A percentile compares a stretch with the other conserved stretches of the same genome.
Evolutionary conservation across 768 basidiomycete species (phyloP).

Genomic region (Dioszegia aurantiaca): DNA sequence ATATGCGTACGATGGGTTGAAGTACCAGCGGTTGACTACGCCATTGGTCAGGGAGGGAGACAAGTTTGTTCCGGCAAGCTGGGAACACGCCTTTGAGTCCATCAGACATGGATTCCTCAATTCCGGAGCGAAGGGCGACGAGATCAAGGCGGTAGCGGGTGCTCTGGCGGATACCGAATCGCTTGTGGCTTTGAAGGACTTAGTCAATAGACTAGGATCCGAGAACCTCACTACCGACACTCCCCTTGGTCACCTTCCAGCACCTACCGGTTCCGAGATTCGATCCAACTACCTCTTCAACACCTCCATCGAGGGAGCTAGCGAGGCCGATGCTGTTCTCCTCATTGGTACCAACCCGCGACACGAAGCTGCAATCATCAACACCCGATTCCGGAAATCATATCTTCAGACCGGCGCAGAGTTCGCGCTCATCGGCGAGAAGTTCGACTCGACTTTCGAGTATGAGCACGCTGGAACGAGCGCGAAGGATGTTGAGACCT

Average conservation of each 20-base stretch:
- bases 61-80: constrained; percentile 81
- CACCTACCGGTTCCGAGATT: constrained; percentile 78
- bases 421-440: constrained; percentile 83
- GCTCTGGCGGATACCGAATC: constrained; percentile 91
- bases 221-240: constrained; percentile 87
- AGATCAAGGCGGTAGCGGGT: constrained; percentile 93
- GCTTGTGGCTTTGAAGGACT: constrained; percentile 87
- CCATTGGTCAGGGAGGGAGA: constrained; percentile 89
- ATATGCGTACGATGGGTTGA: constrained; percentile 90
- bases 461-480: constrained; percentile 85
- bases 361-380: constrained; percentile 94
- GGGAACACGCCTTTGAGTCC: constrained; percentile 81
- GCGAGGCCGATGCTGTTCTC: constrained; percentile 85
- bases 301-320: constrained; percentile 81
- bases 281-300: constrained; percentile 98
- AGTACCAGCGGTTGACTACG: constrained; percentile 89
- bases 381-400: constrained; percentile 91
- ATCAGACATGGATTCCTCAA: constrained; percentile 72
- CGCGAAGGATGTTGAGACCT: constrained; percentile 70
- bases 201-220: constrained; percentile 86
- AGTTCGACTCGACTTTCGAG: constrained; percentile 85
- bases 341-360: constrained; percentile 95
- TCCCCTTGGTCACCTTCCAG: constrained; percentile 63
- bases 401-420: constrained; percentile 86
- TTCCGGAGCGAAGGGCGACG: constrained; percentile 80